These are phyloP conservation scores for Lithospermum erythrorhizon DNA, from an alignment of 257 asterid species.

Conservation along the genomic window DNA sequence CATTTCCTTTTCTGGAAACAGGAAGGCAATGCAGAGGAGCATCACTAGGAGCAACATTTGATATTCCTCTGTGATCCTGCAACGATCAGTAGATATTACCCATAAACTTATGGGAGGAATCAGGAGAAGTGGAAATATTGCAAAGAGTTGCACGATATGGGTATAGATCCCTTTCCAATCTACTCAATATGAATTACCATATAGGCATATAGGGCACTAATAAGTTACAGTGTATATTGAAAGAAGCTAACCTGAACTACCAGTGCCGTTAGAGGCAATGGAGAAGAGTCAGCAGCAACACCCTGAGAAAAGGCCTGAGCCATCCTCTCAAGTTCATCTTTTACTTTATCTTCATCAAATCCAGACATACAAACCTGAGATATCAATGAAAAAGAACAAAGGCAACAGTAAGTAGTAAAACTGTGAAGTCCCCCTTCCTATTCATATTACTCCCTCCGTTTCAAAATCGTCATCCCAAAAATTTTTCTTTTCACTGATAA, in stretches of 20 bases:
- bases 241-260: constrained; percentile 59
- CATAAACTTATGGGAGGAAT: neutral
- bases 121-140: neutral
- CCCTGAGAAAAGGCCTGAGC: constrained; percentile 62
- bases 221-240: neutral
- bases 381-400: neutral
- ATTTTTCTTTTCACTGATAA: no score
- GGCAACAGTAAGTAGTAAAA: neutral
- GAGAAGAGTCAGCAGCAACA: constrained; percentile 43
- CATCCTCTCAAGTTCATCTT: constrained; percentile 53
- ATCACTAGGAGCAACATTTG: constrained; percentile 94
- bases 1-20: constrained; percentile 29
- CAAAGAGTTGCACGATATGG: neutral
- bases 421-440: neutral
- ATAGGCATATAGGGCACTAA: neutral
- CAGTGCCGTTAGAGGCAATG: constrained; percentile 63
- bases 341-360: constrained; percentile 43
- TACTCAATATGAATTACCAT: neutral
- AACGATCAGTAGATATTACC: constrained; percentile 12
- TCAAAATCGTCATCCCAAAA: no score
- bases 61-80: constrained; percentile 93
- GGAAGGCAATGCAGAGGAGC: constrained; percentile 60
- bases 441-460: no score
- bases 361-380: constrained; percentile 58
- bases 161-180: neutral